Base-by-base conservation (phyloP, 2,329 filamentous ascomycete species). In the Exophiala sp. region DNA sequence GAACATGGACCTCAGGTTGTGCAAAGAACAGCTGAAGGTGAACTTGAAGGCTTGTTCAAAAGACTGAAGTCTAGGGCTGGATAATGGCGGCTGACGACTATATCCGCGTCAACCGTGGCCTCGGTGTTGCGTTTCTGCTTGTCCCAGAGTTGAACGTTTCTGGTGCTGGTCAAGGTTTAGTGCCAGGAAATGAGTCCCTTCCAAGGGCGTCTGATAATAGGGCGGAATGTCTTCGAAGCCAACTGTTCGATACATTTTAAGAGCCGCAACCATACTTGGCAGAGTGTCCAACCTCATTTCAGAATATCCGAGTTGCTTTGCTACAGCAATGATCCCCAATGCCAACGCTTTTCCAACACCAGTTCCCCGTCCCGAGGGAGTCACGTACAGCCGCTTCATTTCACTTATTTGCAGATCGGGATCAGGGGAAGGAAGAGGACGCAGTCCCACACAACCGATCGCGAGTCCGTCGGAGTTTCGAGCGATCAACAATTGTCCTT, bases 311-410 rank as follows among this genome's bases (percentile, higher is more conserved):
- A 78, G 52, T 4, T 69, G 62, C 52, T 63, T 71, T 18, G 80
- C 82, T 33, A 69, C 66, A 4, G 65, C 63, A 4, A 84, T 62
- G 3, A 77, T 71, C 0, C 64, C 66, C 42, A 72, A 65, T 3
- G 80, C 72, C 14, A 85, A 67, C 2, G 69, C 68, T 47, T 70
- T 72, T 1, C 80, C 80, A 1, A 80, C 63, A 0, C 80, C 78
- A 10, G 71, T 60, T 2, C 80, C 77, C 20, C 81, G 73, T 1
- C 74, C 73, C 38, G 68, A 62, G 0, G 77, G 77, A 2, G 68
- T 55, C 7, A 81, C 72, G 59, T 81, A 85, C 0, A 85, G 69
- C 1, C 81, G 72, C 64, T 85, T 85, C 69, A 84, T 78, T 64
- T 85, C 82, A 60, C 75, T 78, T 16, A 64, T 65, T 11, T 51